phyloP scores from a whole-genome alignment of 2,329 filamentous ascomycete species.

The Phialocephala sp. region DNA sequence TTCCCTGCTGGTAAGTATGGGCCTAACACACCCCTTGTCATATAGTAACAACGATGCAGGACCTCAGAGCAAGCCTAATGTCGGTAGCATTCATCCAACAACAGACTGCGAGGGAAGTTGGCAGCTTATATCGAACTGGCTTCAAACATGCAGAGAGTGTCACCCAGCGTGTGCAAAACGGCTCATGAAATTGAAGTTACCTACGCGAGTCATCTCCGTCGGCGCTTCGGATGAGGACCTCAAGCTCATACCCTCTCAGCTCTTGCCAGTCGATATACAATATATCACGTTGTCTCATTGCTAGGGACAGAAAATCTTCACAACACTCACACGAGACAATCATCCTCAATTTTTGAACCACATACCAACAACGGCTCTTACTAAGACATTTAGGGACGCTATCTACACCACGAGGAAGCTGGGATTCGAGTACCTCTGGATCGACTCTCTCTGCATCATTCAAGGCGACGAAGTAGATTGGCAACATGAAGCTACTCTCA shows the following conservation, averaged over 20 bases:
- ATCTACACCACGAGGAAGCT: constrained; percentile 19
- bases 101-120: neutral
- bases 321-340: constrained; percentile 3
- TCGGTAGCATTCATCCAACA: neutral
- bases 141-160: neutral
- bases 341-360: neutral
- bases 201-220: neutral
- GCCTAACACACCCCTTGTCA: neutral
- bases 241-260: neutral
- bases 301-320: constrained; percentile 6
- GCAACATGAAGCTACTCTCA: constrained; percentile 5
- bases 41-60: neutral
- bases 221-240: neutral
- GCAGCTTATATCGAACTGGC: neutral
- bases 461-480: constrained; percentile 6
- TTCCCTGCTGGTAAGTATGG: neutral
- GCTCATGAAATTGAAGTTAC: neutral
- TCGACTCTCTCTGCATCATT: constrained; percentile 31
- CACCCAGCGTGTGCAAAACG: neutral
- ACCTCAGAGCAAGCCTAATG: neutral
- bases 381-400: constrained; percentile 28
- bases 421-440: constrained; percentile 30
- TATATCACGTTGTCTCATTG: constrained; percentile 12
- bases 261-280: neutral
- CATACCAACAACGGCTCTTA: constrained; percentile 6